These are phyloP conservation scores for Pichia sp. DNA, from an alignment of 1,139 yeast species.

Conservation along the genomic window DNA sequence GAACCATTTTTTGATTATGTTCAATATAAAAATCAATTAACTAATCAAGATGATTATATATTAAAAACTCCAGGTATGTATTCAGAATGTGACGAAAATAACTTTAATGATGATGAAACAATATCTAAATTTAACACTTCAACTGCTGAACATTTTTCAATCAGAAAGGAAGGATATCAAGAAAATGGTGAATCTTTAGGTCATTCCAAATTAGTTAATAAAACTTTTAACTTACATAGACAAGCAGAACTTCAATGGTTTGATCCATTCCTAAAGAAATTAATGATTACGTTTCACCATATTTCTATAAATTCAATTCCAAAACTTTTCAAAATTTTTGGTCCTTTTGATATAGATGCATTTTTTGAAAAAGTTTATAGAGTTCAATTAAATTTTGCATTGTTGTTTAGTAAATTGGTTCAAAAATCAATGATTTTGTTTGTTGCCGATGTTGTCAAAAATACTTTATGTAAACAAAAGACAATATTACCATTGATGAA, in stretches of 20 bases:
- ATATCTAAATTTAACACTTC: not conserved
- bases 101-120: not conserved
- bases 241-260: not conserved
- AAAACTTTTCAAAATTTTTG: constrained; percentile 2
- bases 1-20: not conserved
- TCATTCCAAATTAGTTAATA: constrained; percentile 1
- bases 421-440: constrained; percentile 9
- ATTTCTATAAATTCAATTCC: not conserved
- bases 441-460: constrained; percentile 9
- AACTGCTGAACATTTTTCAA: not conserved
- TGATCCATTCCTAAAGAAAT: not conserved
- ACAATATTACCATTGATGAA: constrained; percentile 1
- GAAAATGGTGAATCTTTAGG: not conserved
- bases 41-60: constrained; percentile 1
- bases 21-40: not conserved
- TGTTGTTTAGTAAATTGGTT: constrained; percentile 9
- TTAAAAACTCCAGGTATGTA: constrained; percentile 1
- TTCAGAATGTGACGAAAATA: not conserved
- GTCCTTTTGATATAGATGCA: constrained; percentile 9
- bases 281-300: not conserved
- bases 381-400: not conserved
- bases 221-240: not conserved
- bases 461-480: constrained; percentile 10
- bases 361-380: constrained; percentile 2
- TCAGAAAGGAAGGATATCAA: no score